A percentile compares a stretch with the other conserved stretches of the same genome.
Conservation (phyloP, 768 basidiomycete species). For the Russula foetens region DNA sequence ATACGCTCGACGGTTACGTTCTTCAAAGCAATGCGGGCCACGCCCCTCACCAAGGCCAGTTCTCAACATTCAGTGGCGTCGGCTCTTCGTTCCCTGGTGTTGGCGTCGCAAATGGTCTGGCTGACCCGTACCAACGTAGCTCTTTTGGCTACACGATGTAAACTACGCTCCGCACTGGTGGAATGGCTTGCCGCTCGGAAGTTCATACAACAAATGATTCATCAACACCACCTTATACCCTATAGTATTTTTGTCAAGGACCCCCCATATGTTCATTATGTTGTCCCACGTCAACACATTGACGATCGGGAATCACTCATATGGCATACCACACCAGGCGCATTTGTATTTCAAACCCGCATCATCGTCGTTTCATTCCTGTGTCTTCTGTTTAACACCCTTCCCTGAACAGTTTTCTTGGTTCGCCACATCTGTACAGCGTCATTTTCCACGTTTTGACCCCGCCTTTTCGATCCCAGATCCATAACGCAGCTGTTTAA, state of each 20-base stretch:
- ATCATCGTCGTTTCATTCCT: slow-evolving; percentile 26
- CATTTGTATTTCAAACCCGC: slow-evolving; percentile 33
- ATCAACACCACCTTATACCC: slow-evolving; percentile 20
- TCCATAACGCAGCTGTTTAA: slow-evolving; percentile 46
- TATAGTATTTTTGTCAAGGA: slow-evolving; percentile 19
- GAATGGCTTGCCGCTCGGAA: slow-evolving; percentile 2
- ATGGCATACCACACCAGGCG: slow-evolving; percentile 31
- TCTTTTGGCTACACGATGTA: slow-evolving; percentile 78
- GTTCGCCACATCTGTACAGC: slow-evolving; percentile 29
- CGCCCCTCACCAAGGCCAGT: slow-evolving; percentile 51
- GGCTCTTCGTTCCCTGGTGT: slow-evolving; percentile 40
- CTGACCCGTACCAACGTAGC: slow-evolving; percentile 70
- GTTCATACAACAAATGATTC: slow-evolving; percentile 6
- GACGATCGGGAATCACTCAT: slow-evolving; percentile 26
- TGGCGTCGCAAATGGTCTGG: slow-evolving; percentile 43
- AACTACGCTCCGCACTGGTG: slow-evolving; percentile 23
- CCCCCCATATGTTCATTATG: slow-evolving; percentile 23
- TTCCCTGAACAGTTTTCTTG: slow-evolving; percentile 25
- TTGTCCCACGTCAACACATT: slow-evolving; percentile 19
- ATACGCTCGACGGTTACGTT: slow-evolving; percentile 75
- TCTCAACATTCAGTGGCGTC: slow-evolving; percentile 45
- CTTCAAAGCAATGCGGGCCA: slow-evolving; percentile 66
- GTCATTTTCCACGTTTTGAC: slow-evolving; percentile 23
- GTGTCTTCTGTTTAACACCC: slow-evolving; percentile 25
- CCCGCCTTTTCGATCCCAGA: slow-evolving; percentile 25